Base-by-base conservation (phyloP, 768 basidiomycete genomes). In the Calocybe gangraenosa region DNA sequence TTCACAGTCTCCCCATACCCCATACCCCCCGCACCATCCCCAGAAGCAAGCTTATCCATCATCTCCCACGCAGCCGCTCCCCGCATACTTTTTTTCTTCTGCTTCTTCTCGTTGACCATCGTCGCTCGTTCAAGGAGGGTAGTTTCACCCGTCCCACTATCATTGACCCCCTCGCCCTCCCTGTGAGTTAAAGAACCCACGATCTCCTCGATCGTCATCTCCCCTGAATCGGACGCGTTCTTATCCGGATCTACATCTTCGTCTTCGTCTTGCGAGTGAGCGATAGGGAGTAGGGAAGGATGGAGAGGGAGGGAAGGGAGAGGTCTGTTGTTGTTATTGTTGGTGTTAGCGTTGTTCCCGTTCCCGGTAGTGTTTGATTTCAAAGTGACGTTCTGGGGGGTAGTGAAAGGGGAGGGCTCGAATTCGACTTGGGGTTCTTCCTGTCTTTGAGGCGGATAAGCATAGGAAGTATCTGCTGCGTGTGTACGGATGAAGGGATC, bases 11-110 rank as follows among this genome's bases (percentile, higher is more conserved):
- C 52, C 13, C 46, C 54, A 11, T 28, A 28, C n/a, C n/a, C n/a
- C n/a, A n/a, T n/a, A 6, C 6, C 6, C 6, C 25, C 25, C 5
- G 6, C 6, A 5, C 11, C 25, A 11, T 11, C 25, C 5, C 6
- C 5, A 5, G 25, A 28, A 11, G 25, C 6, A 14, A 30, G 37
- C 8, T 37, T 47, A 14, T 22, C 28, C 10, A 51, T 38, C 32
- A 49, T 44, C 47, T 53, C 47, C 54, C 52, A 53, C 21, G 49
- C 48, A 15, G 48, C 49, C 23, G 38, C 52, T 18, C 51, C 54
- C 34, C 37, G 15, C 10, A 17, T 25, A 7, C 33, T 48, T 18
- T 35, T 35, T 35, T 18, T 18, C 34, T 35, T 35, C 6, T 5
- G 34, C 5, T 7, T 14, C 5, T 7, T 5, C 5, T 5, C 6